Base-by-base conservation (phyloP, 1,284 basidiomycete species). In the Moniliophthora roreri region DNA sequence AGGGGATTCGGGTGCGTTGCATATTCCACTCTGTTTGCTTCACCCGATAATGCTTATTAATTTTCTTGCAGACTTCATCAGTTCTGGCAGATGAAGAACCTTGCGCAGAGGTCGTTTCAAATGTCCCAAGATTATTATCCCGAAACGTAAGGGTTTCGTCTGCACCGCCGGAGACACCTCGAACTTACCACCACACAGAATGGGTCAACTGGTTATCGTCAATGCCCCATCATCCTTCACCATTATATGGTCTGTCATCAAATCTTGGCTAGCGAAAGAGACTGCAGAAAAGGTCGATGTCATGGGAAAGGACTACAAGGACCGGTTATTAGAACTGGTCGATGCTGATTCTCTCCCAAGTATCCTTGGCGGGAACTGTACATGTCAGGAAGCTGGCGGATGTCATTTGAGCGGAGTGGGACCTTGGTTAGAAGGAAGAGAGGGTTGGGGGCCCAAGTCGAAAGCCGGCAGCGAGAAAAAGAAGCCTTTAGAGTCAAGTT, bases 41-140 rank as follows among this genome's bases (percentile, higher is more conserved):
- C 28, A 13, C 24, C 21, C n/a, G 11, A 32, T 35, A 37, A 26
- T 24, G 36, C 18, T 56, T 13, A 50, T 21, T 50, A 49, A 38
- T 18, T 39, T 16, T 21, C 13, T 13, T 32, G 15, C 44, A 87
- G 86, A 13, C 64, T 88, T 44, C 68, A 72, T 48, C 82, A 87
- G 60, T 89, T 89, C 62, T 89, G 87, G 87, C 80, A 87, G 62
- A 82, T 87, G 73, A 87, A 84, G 65, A 71, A 73, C 44, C 70
- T 89, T 15, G 76, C 77, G 26, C 73, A 79, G 39, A 69, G 68
- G 46, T 80, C 82, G 3, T 86, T 89, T 67, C 84, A 88, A 60
- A 73, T 89, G 48, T 87, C 86, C 1, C 87, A 89, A 66, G 85
- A 87, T 62, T 89, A 86, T 65, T 88, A 79, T 58, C 87, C 87